Percentiles rank a stretch among this genome's conserved stretches.
Conservation (phyloP, 2,329 filamentous ascomycete species). For the Aspergillus carbonarius region DNA sequence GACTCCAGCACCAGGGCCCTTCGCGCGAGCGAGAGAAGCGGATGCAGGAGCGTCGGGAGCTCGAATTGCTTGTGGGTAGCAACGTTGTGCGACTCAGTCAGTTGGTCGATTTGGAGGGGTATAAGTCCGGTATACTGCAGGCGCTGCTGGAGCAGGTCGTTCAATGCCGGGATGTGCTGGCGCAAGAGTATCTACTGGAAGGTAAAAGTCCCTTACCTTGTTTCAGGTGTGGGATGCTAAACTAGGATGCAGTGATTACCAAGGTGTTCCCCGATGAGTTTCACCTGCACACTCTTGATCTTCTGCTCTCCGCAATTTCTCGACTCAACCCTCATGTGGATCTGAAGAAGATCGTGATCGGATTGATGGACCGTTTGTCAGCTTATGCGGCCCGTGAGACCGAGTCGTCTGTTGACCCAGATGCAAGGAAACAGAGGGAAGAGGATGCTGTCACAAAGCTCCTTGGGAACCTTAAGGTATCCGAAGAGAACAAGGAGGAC, state of each 20-base stretch:
- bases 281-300: conserved; percentile 92
- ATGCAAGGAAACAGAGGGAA: conserved; percentile 74
- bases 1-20: conserved; percentile 94
- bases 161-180: conserved; percentile 93
- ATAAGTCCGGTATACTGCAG: conserved; percentile 84
- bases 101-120: conserved; percentile 89
- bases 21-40: conserved; percentile 91
- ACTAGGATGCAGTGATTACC: conserved; percentile 69
- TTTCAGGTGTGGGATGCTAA: not conserved
- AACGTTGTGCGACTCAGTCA: conserved; percentile 95
- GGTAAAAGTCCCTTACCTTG: conserved; percentile 39
- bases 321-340: conserved; percentile 95
- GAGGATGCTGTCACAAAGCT: conserved; percentile 78
- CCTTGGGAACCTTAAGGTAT: conserved; percentile 72
- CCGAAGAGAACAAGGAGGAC: conserved; percentile 55
- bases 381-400: conserved; percentile 91
- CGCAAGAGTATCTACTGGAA: conserved; percentile 95
- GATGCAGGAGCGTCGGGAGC: conserved; percentile 89
- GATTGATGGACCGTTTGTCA: conserved; percentile 93
- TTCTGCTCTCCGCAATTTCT: conserved; percentile 90
- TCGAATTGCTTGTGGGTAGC: conserved; percentile 92
- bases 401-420: conserved; percentile 66
- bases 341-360: conserved; percentile 96
- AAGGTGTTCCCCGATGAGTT: conserved; percentile 99
- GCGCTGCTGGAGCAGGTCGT: conserved; percentile 95